These are phyloP conservation scores for Boletus vinaceobasis DNA, from an alignment of 768 basidiomycete genomes.

Conservation along the genomic window DNA sequence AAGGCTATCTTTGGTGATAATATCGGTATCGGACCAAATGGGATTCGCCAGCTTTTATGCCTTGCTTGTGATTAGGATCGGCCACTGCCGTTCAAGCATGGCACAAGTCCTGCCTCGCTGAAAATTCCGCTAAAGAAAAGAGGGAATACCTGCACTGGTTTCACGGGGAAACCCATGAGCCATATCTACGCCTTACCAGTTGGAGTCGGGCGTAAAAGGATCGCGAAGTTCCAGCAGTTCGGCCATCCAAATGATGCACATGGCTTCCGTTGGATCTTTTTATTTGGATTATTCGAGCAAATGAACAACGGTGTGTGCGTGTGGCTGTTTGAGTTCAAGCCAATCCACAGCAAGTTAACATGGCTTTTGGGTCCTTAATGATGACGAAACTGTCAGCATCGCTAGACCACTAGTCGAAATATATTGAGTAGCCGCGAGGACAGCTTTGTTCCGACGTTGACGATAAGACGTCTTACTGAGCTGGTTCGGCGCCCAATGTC, in stretches of 20 bases:
- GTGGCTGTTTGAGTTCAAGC: neutral
- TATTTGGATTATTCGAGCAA: neutral
- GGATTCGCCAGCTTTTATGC: too few species aligned
- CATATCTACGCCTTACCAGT: too few species aligned
- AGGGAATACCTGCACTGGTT: neutral
- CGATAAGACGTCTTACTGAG: neutral
- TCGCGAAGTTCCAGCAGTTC: too few species aligned
- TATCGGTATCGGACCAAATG: neutral
- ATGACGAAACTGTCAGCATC: neutral
- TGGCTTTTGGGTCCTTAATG: neutral
- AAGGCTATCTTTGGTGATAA: neutral
- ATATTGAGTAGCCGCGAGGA: neutral
- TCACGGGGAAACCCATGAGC: neutral
- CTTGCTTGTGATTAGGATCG: neutral
- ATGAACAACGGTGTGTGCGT: neutral
- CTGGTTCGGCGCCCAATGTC: neutral
- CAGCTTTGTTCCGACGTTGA: neutral
- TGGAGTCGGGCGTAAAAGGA: neutral
- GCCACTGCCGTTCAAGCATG: too few species aligned
- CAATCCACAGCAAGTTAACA: neutral
- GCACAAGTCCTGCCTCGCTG: neutral
- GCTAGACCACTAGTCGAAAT: neutral
- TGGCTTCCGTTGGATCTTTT: neutral
- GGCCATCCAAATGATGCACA: neutral
- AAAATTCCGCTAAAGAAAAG: neutral